A percentile compares a stretch with the other conserved stretches of the same genome.
These are phyloP conservation scores for Plasmodium gonderi DNA, from an alignment of 169 alveolate genomes.

Conservation along the genomic window DNA sequence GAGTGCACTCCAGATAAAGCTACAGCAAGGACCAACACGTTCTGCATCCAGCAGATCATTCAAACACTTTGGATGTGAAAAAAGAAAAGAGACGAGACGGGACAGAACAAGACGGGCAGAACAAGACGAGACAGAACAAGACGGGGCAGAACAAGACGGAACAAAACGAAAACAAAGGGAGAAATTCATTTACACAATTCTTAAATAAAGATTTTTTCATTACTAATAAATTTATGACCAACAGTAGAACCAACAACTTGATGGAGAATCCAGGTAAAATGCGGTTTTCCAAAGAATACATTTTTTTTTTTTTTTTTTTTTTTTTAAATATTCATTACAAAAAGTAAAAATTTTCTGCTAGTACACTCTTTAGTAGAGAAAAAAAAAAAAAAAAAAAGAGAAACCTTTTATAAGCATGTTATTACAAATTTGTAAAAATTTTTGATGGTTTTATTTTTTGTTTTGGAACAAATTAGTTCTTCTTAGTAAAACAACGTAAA, in stretches of 20 bases:
- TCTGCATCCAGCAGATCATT: too few relatives aligned
- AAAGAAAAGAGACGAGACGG: not conserved
- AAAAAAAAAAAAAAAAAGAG: not conserved
- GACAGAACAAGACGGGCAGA: too few relatives aligned
- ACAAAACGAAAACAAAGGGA: not conserved
- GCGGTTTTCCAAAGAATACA: too few relatives aligned
- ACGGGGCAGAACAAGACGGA: not conserved
- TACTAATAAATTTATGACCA: not conserved
- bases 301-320: too few relatives aligned
- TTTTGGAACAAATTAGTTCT: not conserved
- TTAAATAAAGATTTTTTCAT: not conserved
- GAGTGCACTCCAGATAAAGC: too few relatives aligned
- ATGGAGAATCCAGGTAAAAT: too few relatives aligned
- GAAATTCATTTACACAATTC: not conserved
- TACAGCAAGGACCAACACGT: too few relatives aligned
- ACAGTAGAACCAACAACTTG: not conserved
- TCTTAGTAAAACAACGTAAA: not conserved
- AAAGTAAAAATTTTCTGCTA: too few relatives aligned
- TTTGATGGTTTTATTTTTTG: not conserved
- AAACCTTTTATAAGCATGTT: not conserved
- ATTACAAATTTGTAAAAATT: not conserved
- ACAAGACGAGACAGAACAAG: not conserved
- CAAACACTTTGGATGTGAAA: too few relatives aligned
- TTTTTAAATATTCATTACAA: too few relatives aligned
- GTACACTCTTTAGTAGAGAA: too few relatives aligned